phyloP scores from a whole-genome alignment of 805 yeast species.

The Starmerella vitae region DNA sequence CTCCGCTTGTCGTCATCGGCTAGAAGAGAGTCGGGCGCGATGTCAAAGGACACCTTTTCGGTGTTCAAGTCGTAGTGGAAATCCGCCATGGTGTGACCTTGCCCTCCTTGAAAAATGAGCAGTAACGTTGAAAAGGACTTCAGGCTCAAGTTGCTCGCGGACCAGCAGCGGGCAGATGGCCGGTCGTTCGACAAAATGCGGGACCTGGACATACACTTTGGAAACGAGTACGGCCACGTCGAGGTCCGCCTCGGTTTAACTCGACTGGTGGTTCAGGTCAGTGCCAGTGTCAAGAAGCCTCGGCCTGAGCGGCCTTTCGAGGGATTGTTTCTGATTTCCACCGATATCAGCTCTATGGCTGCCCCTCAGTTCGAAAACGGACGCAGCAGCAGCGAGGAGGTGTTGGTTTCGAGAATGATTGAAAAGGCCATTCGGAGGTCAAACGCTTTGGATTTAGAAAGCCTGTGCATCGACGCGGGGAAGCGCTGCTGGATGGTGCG shows the following conservation, averaged over 20 bases:
- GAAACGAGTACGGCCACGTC: conserved; percentile 58
- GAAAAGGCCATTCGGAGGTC: conserved; percentile 88
- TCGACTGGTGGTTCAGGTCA: conserved; percentile 52
- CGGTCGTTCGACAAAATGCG: conserved; percentile 53
- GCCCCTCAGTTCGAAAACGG: conserved; percentile 69
- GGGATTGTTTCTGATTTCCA: conserved; percentile 69
- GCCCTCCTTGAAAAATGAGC: neutral
- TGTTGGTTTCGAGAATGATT: conserved; percentile 63
- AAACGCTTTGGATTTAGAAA: conserved; percentile 80
- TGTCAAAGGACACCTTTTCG: conserved; percentile 9
- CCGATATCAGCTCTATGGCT: conserved; percentile 86
- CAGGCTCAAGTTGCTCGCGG: conserved; percentile 43
- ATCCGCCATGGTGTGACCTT: too few species aligned
- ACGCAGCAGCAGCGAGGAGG: conserved; percentile 59
- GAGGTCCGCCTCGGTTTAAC: conserved; percentile 70
- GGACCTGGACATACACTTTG: conserved; percentile 47
- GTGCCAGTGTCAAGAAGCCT: conserved; percentile 66
- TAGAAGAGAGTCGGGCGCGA: conserved; percentile 4
- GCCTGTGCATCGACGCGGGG: conserved; percentile 82
- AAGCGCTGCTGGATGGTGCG: conserved; percentile 80
- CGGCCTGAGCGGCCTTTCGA: conserved; percentile 88
- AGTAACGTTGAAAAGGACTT: conserved; percentile 45
- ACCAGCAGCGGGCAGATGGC: conserved; percentile 55
- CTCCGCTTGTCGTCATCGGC: conserved; percentile 7
- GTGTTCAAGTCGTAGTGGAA: conserved; percentile 13